A percentile compares a stretch with the other conserved stretches of the same genome.
Evolutionary conservation across 805 yeast species (phyloP).

Genomic region (Saturnispora dispora): DNA sequence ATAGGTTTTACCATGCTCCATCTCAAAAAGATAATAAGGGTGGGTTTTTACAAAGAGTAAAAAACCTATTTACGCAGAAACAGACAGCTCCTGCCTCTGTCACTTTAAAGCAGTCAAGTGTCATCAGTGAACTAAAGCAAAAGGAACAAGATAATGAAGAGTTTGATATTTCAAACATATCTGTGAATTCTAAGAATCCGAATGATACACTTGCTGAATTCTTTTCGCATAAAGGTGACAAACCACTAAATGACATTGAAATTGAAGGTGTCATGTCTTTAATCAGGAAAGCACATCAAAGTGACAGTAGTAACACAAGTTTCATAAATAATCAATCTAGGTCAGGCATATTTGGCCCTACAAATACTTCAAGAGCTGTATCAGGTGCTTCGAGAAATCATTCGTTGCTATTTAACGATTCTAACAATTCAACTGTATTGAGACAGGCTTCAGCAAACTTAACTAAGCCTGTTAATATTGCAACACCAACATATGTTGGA

Average conservation of each 20-base stretch:
- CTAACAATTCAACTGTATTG: constrained; percentile 15
- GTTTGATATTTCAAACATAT: constrained; percentile 10
- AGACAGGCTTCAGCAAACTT: constrained; percentile 18
- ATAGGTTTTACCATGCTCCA: constrained; percentile 1
- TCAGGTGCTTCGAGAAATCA: constrained; percentile 3
- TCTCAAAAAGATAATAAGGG: neutral
- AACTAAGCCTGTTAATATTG: constrained; percentile 18
- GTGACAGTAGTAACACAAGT: constrained; percentile 11
- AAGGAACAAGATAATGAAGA: neutral
- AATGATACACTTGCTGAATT: constrained; percentile 60
- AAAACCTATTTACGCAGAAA: constrained; percentile 7
- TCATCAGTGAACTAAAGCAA: neutral
- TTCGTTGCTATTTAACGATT: constrained; percentile 11
- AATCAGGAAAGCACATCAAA: constrained; percentile 32
- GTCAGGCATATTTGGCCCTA: constrained; percentile 1
- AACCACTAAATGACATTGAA: constrained; percentile 66
- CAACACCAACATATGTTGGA: constrained; percentile 21
- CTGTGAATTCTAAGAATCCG: constrained; percentile 30
- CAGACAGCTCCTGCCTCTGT: neutral
- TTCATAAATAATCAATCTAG: constrained; percentile 3
- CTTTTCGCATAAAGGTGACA: constrained; percentile 64
- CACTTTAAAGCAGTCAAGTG: neutral
- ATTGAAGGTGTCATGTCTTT: constrained; percentile 72
- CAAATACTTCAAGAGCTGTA: neutral
- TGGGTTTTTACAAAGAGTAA: constrained; percentile 10